Base-by-base conservation (phyloP, 23 red algal genomes). In the Gracilaria caudata region DNA sequence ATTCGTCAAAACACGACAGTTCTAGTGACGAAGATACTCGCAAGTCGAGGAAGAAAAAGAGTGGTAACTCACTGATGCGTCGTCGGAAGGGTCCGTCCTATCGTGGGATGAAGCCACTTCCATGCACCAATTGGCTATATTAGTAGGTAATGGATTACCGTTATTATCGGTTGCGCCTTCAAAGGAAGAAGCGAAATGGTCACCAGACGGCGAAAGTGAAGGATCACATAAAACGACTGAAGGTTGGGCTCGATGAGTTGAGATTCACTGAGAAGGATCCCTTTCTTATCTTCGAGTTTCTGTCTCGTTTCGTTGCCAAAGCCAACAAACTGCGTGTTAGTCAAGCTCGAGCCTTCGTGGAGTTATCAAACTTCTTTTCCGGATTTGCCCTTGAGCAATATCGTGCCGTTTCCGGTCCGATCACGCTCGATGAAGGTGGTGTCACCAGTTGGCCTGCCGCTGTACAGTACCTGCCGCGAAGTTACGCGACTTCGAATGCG, bases 161-260 rank as follows among this genome's bases (percentile, higher is more conserved):
- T 29, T 24, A 24, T 14, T 77, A 77, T 20, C 72, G 29, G 7
- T 46, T 77, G 37, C 34, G 35, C 5, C 21, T 77, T 46, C 72
- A 0, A 36, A 44, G 20, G 72, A 10, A 28, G 11, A 77, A 47
- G 29, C 72, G 72, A 35, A 45, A 30, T 47, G 72, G 72, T 40
- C 37, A 35, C 37, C 34, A 77, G 72, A 77, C 72, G 7, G 37
- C 28, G 36, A 77, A 77, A 21, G 36, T 77, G 72, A 77, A 44
- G 0, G 29, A 77, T 47, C 40, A 47, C 72, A 47, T 77, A 10
- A 29, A 20, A 10, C 37, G 72, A 25, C 9, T 77, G 72, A 77
- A 51, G 45, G 26, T 77, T 77, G 72, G 72, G 19, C 20, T 44
- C 17, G 32, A 28, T 40, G 35, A 77, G 6, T 20, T 40, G 7